Percentiles rank a stretch among this genome's conserved stretches.
Conservation (phyloP, 78 protist species). For the Dictyostelium citrinum region DNA sequence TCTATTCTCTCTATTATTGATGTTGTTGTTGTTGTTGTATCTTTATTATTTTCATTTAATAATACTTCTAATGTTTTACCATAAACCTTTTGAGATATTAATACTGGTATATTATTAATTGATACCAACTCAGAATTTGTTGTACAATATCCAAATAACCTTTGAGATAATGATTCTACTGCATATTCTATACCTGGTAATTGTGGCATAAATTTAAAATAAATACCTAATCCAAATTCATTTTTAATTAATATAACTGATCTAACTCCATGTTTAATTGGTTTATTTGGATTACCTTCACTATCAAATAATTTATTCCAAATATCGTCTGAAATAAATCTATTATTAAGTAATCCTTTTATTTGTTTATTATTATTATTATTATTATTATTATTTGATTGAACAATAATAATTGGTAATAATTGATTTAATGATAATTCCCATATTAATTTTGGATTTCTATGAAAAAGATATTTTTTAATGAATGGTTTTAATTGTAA, state of each 20-base stretch:
- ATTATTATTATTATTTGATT: neutral
- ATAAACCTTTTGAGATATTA: neutral
- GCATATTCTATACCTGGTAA: neutral
- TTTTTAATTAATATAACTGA: neutral
- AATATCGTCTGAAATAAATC: neutral
- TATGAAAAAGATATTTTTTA: neutral
- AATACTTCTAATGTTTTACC: neutral
- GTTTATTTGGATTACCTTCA: neutral
- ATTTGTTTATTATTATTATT: neutral
- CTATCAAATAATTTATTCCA: neutral
- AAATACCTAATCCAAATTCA: neutral
- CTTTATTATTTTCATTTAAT: neutral
- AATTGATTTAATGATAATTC: neutral
- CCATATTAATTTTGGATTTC: neutral
- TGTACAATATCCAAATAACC: neutral
- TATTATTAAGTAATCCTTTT: too few relatives aligned
- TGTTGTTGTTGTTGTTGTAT: too few relatives aligned
- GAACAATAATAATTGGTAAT: neutral
- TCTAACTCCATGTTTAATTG: neutral
- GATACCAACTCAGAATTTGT: neutral
- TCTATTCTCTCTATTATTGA: neutral
- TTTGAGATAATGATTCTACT: neutral
- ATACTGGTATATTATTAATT: neutral
- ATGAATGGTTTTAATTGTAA: neutral
- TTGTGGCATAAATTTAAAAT: neutral